phyloP scores from a whole-genome alignment of 345 rosid genomes.

The Tarenaya hassleriana region DNA sequence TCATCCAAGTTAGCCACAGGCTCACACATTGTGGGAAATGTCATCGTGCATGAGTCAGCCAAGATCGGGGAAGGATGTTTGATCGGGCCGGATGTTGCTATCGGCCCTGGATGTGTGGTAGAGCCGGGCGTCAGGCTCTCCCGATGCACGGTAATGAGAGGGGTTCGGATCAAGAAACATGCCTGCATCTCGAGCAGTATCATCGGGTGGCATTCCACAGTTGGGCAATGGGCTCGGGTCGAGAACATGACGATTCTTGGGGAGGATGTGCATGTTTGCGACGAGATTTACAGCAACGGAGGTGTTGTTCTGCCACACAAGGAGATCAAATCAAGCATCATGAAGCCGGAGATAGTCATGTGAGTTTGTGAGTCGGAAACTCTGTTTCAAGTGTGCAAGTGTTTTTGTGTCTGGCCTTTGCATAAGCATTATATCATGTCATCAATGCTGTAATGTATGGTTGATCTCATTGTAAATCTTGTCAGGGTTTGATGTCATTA shows the following conservation, averaged over 20 bases:
- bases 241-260: slow-evolving; percentile 91
- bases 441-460: too few relatives aligned
- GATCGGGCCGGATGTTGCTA: slow-evolving; percentile 87
- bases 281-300: slow-evolving; percentile 85
- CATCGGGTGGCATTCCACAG: slow-evolving; percentile 84
- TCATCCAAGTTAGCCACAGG: slow-evolving; percentile 54
- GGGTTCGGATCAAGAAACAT: slow-evolving; percentile 68
- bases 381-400: too few relatives aligned
- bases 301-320: slow-evolving; percentile 84
- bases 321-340: slow-evolving; percentile 74
- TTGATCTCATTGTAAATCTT: too few relatives aligned
- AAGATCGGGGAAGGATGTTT: slow-evolving; percentile 73
- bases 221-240: slow-evolving; percentile 78
- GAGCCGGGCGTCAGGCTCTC: slow-evolving; percentile 82
- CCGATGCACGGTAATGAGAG: slow-evolving; percentile 83
- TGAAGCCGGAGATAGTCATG: slow-evolving; percentile 92
- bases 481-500: too few relatives aligned
- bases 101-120: slow-evolving; percentile 77
- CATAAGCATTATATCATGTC: too few relatives aligned
- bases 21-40: slow-evolving; percentile 59
- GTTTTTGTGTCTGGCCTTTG: too few relatives aligned
- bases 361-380: slow-evolving; percentile 29
- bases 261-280: slow-evolving; percentile 70
- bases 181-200: slow-evolving; percentile 76
- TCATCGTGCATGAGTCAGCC: slow-evolving; percentile 70